Base-by-base conservation (phyloP, 805 yeast genomes). In the Hanseniaspora valbyensis region DNA sequence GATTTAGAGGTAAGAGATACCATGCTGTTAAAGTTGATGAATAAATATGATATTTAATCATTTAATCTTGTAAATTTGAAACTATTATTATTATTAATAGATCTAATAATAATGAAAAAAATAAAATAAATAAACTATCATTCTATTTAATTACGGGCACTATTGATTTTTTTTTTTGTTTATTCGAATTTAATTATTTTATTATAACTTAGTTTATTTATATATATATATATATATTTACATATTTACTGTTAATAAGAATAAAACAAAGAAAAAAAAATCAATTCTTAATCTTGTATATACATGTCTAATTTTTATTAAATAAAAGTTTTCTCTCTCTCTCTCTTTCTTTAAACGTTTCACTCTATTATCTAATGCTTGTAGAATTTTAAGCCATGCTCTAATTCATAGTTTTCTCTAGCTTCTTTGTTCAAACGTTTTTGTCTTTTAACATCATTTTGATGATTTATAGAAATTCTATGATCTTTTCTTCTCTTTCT, bases 401-500 rank as follows among this genome's bases (percentile, higher is more conserved):
- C 50, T 24, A 45, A 19, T n/a, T 37, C 25, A 21, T 45, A 45
- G 14, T 45, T 45, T 16, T 45, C 50, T 18, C 32, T 45, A 12
- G 50, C 36, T 38, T 45, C 50, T 12, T 22, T 40, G 7, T 33
- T 36, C 8, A 39, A 33, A 26, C 41, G 28, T 33, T 36, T 37
- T 33, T 25, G 40, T 52, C 55, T 61, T 42, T 62, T 62, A 55
- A 67, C 66, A 54, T 61, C 66, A 7, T 81, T 80, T 59, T 79
- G 68, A 66, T 81, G 82, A 66, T 79, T 79, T 76, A 76, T 81
- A 64, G 81, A 71, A 14, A 92, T 83, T 66, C 94, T 77, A 67
- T 89, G 95, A 42, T 81, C 85, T 77, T 81, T 88, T 78, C 96
- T 83, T 77, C 97, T 84, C 81, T 92, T 92, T 72, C 92, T 83